These are phyloP conservation scores for Hippophae tibetana DNA, from an alignment of 306 rosid species.

Conservation along the genomic window DNA sequence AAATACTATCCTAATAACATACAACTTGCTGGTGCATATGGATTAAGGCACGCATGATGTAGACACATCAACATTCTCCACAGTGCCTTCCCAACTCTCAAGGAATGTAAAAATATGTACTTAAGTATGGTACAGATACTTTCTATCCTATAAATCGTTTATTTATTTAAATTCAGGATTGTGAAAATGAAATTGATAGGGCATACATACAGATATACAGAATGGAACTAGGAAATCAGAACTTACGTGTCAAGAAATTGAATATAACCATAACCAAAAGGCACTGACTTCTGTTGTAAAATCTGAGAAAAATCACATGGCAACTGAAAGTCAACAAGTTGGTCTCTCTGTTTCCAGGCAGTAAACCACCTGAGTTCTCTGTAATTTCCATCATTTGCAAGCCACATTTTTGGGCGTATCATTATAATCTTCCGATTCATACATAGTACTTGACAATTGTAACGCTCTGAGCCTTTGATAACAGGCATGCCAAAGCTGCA, in stretches of 20 bases:
- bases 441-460: conserved; percentile 78
- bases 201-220: too few relatives aligned
- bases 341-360: conserved; percentile 70
- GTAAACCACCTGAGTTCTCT: conserved; percentile 98
- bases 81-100: too few relatives aligned
- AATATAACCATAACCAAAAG: conserved; percentile 87
- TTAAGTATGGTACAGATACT: too few relatives aligned
- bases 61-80: too few relatives aligned
- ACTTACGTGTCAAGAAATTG: conserved; percentile 86
- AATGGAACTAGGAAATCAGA: too few relatives aligned
- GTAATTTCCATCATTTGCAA: conserved; percentile 95
- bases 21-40: too few relatives aligned
- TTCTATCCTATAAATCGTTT: too few relatives aligned
- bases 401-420: conserved; percentile 91
- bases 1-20: background rate
- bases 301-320: conserved; percentile 62
- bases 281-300: conserved; percentile 51
- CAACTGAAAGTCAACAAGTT: conserved; percentile 68
- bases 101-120: too few relatives aligned
- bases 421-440: conserved; percentile 65
- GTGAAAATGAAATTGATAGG: too few relatives aligned
- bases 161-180: too few relatives aligned
- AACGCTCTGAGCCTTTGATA: conserved; percentile 77
- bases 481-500: conserved; percentile 97
- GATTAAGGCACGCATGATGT: too few relatives aligned